Base-by-base conservation (phyloP, 768 basidiomycete species). In the Roridomyces roridus region DNA sequence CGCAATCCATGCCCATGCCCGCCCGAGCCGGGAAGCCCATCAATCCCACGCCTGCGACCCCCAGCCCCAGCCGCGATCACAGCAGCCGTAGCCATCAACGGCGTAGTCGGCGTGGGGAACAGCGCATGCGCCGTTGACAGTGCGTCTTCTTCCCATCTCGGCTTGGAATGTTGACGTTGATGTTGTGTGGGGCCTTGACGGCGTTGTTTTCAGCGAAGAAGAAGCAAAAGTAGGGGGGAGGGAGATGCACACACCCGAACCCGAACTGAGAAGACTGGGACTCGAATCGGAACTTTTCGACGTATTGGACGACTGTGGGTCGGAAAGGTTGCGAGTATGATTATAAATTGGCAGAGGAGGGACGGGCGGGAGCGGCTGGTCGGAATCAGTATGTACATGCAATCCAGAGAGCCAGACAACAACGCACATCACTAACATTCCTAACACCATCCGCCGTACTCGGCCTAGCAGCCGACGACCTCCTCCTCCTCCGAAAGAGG, bases 401-500 rank as follows among this genome's bases (percentile, higher is more conserved):
- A 34, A 1, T 34, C 5, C 26, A 56, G 26, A 3, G 50, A 58
- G 14, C 46, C 51, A 23, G 6, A 35, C 43, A 25, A 39, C 31
- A 9, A 31, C 56, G 51, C 52, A 54, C 52, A 17, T n/a, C 34
- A 9, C 35, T 26, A 11, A 36, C 48, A 23, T 41, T 26, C 1
- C 51, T 51, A 0, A 24, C 2, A 20, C 29, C 21, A n/a, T 10
- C 3, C 31, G 31, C 10, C 15, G 44, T 49, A n/a, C n/a, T n/a
- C 56, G 36, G 46, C 26, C n/a, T 12, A 15, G 48, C 47, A 14
- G 55, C 56, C 3, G 52, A 54, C 4, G 61, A 62, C 25, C 56
- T 47, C 21, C 58, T 62, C 14, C 61, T 56, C 1, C 57, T 46
- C 8, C 61, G 56, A n/a, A n/a, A n/a, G 17, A 62, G 31, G 35